Percentiles rank a stretch among this genome's conserved stretches.
These are phyloP conservation scores for Protomyces lactucae-debilis DNA, from an alignment of 1,139 yeast genomes.

Conservation along the genomic window DNA sequence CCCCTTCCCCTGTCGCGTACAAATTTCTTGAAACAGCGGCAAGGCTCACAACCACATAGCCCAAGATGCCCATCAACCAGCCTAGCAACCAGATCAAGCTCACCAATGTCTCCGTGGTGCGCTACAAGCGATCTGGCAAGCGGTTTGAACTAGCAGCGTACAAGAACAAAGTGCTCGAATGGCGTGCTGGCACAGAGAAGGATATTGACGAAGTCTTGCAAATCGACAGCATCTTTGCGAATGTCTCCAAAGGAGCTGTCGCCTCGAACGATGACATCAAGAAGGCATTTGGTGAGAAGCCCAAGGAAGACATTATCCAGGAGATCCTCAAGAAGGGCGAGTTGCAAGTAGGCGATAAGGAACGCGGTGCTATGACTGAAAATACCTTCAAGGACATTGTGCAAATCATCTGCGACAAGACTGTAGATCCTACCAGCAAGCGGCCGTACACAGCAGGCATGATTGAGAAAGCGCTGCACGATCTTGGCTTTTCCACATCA, in stretches of 20 bases:
- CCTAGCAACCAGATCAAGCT: slow-evolving; percentile 83
- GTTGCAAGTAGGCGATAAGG: slow-evolving; percentile 89
- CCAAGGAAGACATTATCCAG: slow-evolving; percentile 65
- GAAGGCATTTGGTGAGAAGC: slow-evolving; percentile 68
- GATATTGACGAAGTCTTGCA: slow-evolving; percentile 94
- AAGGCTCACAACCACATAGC: not conserved
- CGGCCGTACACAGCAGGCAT: slow-evolving; percentile 92
- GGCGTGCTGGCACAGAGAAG: slow-evolving; percentile 64
- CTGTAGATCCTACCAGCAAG: slow-evolving; percentile 82
- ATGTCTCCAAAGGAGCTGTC: slow-evolving; percentile 91
- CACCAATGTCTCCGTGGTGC: slow-evolving; percentile 88
- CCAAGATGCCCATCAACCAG: slow-evolving; percentile 53
- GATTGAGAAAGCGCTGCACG: slow-evolving; percentile 80
- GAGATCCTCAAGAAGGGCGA: slow-evolving; percentile 80
- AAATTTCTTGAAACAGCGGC: too few species aligned
- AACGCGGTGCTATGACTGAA: slow-evolving; percentile 67
- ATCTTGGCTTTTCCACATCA: slow-evolving; percentile 72
- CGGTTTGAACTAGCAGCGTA: slow-evolving; percentile 93
- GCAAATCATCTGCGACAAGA: slow-evolving; percentile 78
- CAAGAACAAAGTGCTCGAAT: slow-evolving; percentile 94
- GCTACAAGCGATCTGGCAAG: slow-evolving; percentile 67
- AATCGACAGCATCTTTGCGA: slow-evolving; percentile 87
- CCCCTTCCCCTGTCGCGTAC: too few species aligned
- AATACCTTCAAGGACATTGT: slow-evolving; percentile 80
- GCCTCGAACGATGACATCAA: slow-evolving; percentile 82